Percentiles rank a stretch among this genome's conserved stretches.
phyloP scores from a whole-genome alignment of 257 asterid species.

The Solanum sejunctum region DNA sequence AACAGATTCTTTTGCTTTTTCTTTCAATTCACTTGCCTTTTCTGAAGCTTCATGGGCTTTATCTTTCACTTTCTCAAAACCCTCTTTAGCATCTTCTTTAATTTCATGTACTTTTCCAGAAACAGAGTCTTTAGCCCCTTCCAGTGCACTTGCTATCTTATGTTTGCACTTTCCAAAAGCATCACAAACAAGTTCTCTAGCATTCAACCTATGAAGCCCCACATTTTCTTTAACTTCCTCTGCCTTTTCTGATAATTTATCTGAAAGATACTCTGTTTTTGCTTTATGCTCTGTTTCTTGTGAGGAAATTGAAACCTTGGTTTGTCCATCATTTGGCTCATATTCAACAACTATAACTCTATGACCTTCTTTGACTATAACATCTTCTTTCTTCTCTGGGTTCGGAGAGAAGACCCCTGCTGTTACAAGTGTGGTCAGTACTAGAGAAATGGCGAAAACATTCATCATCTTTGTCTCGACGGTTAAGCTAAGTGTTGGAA shows the following conservation, averaged over 20 bases:
- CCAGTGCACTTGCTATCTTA: conserved; percentile 15
- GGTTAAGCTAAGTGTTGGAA: background rate
- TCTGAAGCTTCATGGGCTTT: conserved; percentile 4
- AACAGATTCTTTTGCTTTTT: background rate
- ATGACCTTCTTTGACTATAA: conserved; percentile 24
- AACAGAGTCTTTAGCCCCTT: conserved; percentile 5
- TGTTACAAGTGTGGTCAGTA: conserved; percentile 13
- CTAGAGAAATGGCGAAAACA: conserved; percentile 11
- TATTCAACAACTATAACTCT: conserved; percentile 45
- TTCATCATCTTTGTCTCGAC: conserved; percentile 13
- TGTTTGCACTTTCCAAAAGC: conserved; percentile 28
- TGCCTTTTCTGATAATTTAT: background rate
- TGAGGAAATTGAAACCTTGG: conserved; percentile 18
- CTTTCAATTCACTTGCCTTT: conserved; percentile 3
- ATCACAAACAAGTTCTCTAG: conserved; percentile 22
- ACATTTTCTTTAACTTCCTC: background rate
- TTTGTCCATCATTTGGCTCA: conserved; percentile 11
- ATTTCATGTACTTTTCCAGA: conserved; percentile 16
- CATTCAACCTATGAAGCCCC: background rate
- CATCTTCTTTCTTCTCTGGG: conserved; percentile 1
- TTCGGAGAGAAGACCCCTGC: conserved; percentile 17
- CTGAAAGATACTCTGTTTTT: background rate
- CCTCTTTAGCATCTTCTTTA: conserved; percentile 16
- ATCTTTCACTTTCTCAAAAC: background rate
- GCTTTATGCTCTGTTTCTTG: background rate